Conservation (phyloP, 768 basidiomycete genomes). For the Russula virescens region DNA sequence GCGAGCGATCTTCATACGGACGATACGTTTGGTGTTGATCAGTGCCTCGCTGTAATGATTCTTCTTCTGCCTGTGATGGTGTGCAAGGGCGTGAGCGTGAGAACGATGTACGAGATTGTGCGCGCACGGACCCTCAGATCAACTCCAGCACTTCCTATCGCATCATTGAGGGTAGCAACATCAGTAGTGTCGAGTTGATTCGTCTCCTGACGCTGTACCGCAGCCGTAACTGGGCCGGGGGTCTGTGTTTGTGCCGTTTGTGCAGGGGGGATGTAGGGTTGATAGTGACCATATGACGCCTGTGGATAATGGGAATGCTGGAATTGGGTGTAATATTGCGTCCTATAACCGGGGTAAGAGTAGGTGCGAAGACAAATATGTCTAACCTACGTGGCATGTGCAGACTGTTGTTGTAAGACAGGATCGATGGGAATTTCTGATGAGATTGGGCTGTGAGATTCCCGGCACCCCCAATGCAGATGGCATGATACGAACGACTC, state of each 20-base stretch:
- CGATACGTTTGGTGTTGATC: conserved; percentile 60
- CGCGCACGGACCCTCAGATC: conserved; percentile 59
- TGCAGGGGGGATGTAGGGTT: conserved; percentile 24
- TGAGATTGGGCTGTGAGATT: background rate
- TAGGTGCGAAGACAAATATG: background rate
- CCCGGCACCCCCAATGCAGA: background rate
- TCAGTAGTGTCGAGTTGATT: conserved; percentile 53
- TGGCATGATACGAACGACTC: conserved; percentile 13
- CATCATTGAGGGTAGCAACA: conserved; percentile 76
- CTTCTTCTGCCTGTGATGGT: conserved; percentile 70
- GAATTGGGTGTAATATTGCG: conserved; percentile 25
- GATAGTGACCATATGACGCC: conserved; percentile 31
- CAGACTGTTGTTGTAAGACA: conserved; percentile 25
- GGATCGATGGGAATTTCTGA: conserved; percentile 27
- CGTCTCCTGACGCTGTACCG: conserved; percentile 9
- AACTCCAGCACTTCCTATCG: conserved; percentile 80
- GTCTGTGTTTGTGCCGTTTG: conserved; percentile 27
- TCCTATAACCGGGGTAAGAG: conserved; percentile 9
- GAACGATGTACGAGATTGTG: background rate
- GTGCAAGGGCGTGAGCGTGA: background rate
- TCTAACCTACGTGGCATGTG: conserved; percentile 19
- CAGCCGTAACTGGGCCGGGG: conserved; percentile 19
- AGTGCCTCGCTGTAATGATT: conserved; percentile 62
- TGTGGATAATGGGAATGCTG: conserved; percentile 27
- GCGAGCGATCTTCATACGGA: conserved; percentile 69